A percentile compares a stretch with the other conserved stretches of the same genome.
These are phyloP conservation scores for Osmozyma mogii DNA, from an alignment of 805 yeast genomes.

Conservation along the genomic window DNA sequence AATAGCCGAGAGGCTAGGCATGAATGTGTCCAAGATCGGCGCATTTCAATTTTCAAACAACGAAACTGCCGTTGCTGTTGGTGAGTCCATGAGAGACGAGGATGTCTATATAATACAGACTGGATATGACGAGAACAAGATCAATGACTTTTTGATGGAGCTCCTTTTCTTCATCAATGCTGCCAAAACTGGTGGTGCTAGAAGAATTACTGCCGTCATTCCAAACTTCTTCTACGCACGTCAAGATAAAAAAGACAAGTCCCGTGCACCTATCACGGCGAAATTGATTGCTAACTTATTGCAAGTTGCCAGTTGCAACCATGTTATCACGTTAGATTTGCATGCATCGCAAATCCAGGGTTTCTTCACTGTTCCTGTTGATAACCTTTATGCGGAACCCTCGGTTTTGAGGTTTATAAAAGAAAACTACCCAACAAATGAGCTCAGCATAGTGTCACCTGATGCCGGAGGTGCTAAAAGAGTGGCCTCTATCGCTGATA, in stretches of 20 bases:
- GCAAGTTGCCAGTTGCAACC: constrained; percentile 91
- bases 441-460: constrained; percentile 78
- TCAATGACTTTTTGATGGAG: constrained; percentile 85
- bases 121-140: constrained; percentile 64
- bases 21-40: constrained; percentile 64
- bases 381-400: constrained; percentile 93
- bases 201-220: constrained; percentile 87
- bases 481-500: constrained; percentile 90
- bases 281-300: constrained; percentile 86
- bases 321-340: constrained; percentile 92
- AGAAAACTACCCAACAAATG: constrained; percentile 46
- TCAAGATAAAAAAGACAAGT: constrained; percentile 94
- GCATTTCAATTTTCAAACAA: constrained; percentile 81
- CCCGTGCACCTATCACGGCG: constrained; percentile 95
- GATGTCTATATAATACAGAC: constrained; percentile 82
- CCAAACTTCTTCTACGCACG: constrained; percentile 97
- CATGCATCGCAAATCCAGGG: constrained; percentile 99
- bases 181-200: constrained; percentile 91
- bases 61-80: constrained; percentile 81
- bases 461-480: constrained; percentile 99
- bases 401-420: constrained; percentile 74
- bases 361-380: constrained; percentile 90
- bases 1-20: constrained; percentile 59
- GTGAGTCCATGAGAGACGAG: constrained; percentile 85
- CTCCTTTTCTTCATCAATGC: constrained; percentile 86